Percentiles rank a stretch among this genome's conserved stretches.
Evolutionary conservation across 2,329 filamentous ascomycete genomes (phyloP).

Genomic region (Pseudogymnoascus sp.): DNA sequence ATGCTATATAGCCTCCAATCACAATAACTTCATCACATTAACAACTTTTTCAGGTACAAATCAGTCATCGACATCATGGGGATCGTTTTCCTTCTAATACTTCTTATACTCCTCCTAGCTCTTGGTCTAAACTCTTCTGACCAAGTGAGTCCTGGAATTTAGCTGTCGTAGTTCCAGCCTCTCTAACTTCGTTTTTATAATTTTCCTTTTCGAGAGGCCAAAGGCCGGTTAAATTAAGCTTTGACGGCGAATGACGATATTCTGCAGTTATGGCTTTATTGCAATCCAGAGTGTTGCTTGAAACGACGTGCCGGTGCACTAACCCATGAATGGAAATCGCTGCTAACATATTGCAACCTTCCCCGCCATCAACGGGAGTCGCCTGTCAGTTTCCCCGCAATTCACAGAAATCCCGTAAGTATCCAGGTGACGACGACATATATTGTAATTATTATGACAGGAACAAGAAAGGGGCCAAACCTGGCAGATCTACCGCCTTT

Average conservation of each 20-base stretch:
- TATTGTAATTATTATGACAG: neutral
- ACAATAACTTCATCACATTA: no score
- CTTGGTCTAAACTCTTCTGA: conserved; percentile 33
- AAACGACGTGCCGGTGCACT: neutral
- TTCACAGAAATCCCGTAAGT: neutral
- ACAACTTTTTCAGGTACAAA: neutral
- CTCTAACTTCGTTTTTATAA: neutral
- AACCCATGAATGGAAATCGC: neutral
- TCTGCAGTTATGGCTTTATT: neutral
- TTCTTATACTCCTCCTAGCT: conserved; percentile 41
- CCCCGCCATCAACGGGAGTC: neutral
- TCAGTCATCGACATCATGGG: conserved; percentile 2
- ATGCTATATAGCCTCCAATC: no score
- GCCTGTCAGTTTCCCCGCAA: neutral
- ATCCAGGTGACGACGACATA: neutral
- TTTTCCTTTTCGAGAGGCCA: neutral
- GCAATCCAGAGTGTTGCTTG: neutral
- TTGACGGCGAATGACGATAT: neutral
- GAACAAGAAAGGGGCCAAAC: neutral
- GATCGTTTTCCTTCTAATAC: conserved; percentile 9
- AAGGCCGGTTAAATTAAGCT: neutral
- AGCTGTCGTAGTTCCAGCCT: neutral
- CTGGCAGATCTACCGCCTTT: neutral
- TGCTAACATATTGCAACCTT: neutral
- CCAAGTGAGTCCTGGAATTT: conserved; percentile 34